phyloP scores from a whole-genome alignment of 2,329 filamentous ascomycete genomes.

The Tolypocladium guangdongense region DNA sequence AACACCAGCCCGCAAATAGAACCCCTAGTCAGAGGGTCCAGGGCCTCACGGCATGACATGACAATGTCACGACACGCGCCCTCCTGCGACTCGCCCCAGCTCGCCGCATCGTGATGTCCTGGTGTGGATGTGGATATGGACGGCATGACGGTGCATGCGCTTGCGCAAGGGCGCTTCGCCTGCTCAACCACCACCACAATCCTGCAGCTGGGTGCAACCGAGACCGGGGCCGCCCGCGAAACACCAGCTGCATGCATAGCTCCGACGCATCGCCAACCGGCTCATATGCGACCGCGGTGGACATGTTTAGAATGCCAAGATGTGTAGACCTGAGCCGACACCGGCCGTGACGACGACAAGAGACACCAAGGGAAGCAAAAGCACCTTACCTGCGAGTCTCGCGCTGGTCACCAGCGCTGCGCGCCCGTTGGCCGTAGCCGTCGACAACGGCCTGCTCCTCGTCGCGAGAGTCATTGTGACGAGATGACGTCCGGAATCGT shows the following conservation, averaged over 20 bases:
- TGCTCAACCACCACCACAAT: background rate
- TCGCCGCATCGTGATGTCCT: background rate
- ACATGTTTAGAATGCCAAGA: background rate
- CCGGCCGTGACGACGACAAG: background rate
- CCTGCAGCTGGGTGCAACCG: constrained; percentile 1
- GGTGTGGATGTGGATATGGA: background rate
- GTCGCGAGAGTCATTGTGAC: background rate
- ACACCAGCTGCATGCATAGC: background rate
- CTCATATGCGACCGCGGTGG: background rate
- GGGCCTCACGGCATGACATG: background rate
- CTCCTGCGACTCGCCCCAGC: background rate
- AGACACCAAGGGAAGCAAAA: background rate
- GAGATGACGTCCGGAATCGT: background rate
- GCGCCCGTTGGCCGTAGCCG: background rate
- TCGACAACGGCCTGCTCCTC: background rate
- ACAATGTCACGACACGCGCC: background rate
- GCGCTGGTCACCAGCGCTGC: background rate
- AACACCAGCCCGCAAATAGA: background rate
- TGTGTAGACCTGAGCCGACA: background rate
- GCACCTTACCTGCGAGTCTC: background rate
- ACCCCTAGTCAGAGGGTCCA: background rate
- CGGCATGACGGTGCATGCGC: background rate
- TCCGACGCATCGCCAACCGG: background rate
- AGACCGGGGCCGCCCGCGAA: constrained; percentile 1
- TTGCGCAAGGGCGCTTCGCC: background rate